Conservation (phyloP, 1,139 yeast genomes). For the Hansenula sp. region DNA sequence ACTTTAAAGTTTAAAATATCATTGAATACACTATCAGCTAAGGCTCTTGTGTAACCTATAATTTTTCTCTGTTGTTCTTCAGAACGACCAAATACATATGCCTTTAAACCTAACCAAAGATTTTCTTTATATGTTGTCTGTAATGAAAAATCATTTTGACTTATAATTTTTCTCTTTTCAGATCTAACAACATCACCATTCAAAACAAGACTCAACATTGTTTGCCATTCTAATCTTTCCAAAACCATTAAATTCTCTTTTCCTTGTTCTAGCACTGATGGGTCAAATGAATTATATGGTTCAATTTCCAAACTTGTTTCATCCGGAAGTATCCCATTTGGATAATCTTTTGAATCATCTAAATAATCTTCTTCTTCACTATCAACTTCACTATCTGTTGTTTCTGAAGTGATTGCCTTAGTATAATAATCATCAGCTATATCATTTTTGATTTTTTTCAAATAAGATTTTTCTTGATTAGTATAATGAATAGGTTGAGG, state of each 20-base stretch:
- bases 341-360: slow-evolving; percentile 7
- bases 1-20: slow-evolving; percentile 63
- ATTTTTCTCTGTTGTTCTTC: slow-evolving; percentile 75
- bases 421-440: slow-evolving; percentile 67
- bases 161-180: slow-evolving; percentile 78
- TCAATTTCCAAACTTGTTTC: slow-evolving; percentile 23
- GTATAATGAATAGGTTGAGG: slow-evolving; percentile 23
- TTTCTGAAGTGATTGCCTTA: slow-evolving; percentile 44
- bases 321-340: slow-evolving; percentile 10
- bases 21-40: slow-evolving; percentile 72
- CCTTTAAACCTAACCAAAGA: slow-evolving; percentile 67
- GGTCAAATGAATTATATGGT: slow-evolving; percentile 13
- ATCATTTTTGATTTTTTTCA: slow-evolving; percentile 61
- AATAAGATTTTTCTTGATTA: slow-evolving; percentile 65
- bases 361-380: slow-evolving; percentile 21
- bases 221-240: slow-evolving; percentile 94
- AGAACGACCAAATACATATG: slow-evolving; percentile 77
- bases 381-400: slow-evolving; percentile 26
- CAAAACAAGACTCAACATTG: slow-evolving; percentile 83
- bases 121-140: slow-evolving; percentile 66
- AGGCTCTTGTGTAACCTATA: slow-evolving; percentile 65
- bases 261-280: slow-evolving; percentile 16
- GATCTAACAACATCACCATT: slow-evolving; percentile 93
- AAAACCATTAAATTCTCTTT: slow-evolving; percentile 54
- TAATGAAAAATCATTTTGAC: slow-evolving; percentile 40